Evolutionary conservation across 345 rosid species (phyloP).

Genomic region (Erysimum cheiranthoides): DNA sequence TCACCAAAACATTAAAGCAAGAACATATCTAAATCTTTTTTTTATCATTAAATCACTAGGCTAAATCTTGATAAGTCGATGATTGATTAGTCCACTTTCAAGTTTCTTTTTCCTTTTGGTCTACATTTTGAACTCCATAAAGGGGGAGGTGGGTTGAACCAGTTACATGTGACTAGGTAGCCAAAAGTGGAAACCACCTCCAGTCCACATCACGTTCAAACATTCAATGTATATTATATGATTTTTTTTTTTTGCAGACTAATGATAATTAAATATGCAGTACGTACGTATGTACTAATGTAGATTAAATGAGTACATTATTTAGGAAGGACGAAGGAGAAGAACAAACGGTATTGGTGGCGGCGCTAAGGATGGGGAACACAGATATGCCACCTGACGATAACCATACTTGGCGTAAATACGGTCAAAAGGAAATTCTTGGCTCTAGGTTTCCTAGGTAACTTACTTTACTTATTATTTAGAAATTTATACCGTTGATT

Average conservation of each 20-base stretch:
- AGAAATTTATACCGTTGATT: not conserved
- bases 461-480: not conserved
- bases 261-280: not conserved
- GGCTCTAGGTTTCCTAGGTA: constrained; percentile 81
- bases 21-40: not conserved
- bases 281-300: constrained; percentile 10
- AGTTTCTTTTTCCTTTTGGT: not conserved
- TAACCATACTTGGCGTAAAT: constrained; percentile 82
- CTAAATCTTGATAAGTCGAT: not conserved
- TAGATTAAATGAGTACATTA: not conserved
- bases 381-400: constrained; percentile 81
- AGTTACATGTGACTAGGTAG: constrained; percentile 2
- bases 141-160: not conserved
- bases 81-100: constrained; percentile 1
- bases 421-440: constrained; percentile 89
- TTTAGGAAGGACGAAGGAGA: constrained; percentile 52
- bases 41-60: not conserved
- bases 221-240: constrained; percentile 1
- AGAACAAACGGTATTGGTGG: constrained; percentile 47
- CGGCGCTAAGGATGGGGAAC: constrained; percentile 70
- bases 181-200: constrained; percentile 16
- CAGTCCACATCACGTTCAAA: constrained; percentile 3
- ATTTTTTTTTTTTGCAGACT: not conserved
- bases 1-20: not conserved
- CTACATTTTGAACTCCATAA: not conserved